Evolutionary conservation across 1,139 yeast genomes (phyloP), one percentile per base, ranked within the genome.

Genomic region (Magnusiomyces starmeri): DNA sequence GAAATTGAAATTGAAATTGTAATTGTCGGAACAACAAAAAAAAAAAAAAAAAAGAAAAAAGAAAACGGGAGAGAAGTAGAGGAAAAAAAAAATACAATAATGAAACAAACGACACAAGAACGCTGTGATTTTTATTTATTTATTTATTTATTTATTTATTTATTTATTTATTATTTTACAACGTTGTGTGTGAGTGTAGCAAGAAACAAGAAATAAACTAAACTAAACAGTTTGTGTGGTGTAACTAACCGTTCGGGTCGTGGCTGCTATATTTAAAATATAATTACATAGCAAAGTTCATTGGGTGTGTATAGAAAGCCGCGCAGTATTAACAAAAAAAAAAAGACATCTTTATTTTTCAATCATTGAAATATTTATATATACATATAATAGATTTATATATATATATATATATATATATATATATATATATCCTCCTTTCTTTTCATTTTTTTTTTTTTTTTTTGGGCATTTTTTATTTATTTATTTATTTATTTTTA

Each of bases 391-490:
- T 40, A 24, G 12, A 8, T 43, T 43, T n/a, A 18, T 46, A n/a
- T 20, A 39, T 3, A 32, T 20, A 26, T 22, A 18, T 21, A 14
- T 12, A 27, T 44, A 4, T 16, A 26, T 44, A 44, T 43, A 24
- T 26, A 43, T 43, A 26, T 43, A 43, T 12, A 43, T 43, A 26
- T 24, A 24, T 46, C 34, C 27, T 25, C 29, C 20, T 43, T 46
- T 43, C 20, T 41, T 32, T 37, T 22, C 25, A 16, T n/a, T 32
- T 48, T 42, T 35, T 22, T 29, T 42, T 45, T 27, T 39, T 45
- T 35, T 16, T 48, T 48, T 47, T 46, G 18, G 45, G 21, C 29
- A 20, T 39, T 48, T 42, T 42, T 37, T 42, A 43, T 43, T 22
- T 46, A 25, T 43, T 34, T 40, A 24, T 25, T 21, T 39, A 47